A percentile compares a stretch with the other conserved stretches of the same genome.
phyloP scores from a whole-genome alignment of 352 stramenopile genomes.

The Globisporangium nodosum region DNA sequence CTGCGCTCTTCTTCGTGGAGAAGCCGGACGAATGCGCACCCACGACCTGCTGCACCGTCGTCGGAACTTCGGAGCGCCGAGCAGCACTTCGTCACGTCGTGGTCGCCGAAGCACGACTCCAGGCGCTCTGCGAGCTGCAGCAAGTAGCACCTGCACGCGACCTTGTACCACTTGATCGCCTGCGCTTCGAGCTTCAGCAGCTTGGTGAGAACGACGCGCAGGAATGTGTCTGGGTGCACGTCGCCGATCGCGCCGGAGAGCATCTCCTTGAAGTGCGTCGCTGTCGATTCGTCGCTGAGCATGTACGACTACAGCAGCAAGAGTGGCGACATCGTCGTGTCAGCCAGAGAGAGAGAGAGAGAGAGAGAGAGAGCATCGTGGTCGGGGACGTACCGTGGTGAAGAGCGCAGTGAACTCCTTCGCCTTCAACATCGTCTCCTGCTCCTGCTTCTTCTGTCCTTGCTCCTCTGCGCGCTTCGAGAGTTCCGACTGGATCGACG shows the following conservation, averaged over 20 bases:
- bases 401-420: constrained; percentile 64
- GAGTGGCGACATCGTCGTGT: background rate
- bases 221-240: constrained; percentile 26
- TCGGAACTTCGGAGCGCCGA: constrained; percentile 7
- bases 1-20: constrained; percentile 43
- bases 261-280: constrained; percentile 34
- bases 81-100: constrained; percentile 50
- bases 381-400: constrained; percentile 33
- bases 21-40: constrained; percentile 41
- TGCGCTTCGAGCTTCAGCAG: constrained; percentile 64
- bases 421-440: constrained; percentile 40
- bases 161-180: constrained; percentile 68
- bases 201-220: constrained; percentile 54
- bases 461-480: constrained; percentile 59
- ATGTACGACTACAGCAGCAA: constrained; percentile 45
- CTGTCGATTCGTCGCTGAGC: constrained; percentile 28
- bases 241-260: constrained; percentile 46
- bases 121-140: constrained; percentile 51
- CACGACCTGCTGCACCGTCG: constrained; percentile 1
- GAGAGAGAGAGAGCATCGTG: background rate
- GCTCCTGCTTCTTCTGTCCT: constrained; percentile 45
- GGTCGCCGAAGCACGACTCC: constrained; percentile 28
- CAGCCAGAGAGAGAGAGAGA: background rate
- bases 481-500: constrained; percentile 73
- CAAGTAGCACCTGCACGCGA: constrained; percentile 61